Evolutionary conservation across 768 basidiomycete species (phyloP), one percentile per base, ranked within the genome.

Genomic region (Megacollybia marginata): DNA sequence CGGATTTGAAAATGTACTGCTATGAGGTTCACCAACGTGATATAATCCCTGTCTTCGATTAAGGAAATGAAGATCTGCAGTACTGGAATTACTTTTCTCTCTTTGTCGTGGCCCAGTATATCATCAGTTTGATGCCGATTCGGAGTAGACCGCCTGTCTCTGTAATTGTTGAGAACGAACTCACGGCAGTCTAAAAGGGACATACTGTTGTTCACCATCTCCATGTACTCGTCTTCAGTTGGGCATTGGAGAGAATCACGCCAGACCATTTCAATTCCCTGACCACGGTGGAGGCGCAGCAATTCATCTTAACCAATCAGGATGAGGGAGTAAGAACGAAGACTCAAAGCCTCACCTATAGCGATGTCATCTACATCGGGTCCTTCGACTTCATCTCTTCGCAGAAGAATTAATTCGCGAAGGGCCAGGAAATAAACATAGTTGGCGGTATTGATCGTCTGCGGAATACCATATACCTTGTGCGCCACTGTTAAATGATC

Each of bases 351-450:
- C 71, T 53, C 50, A 88, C 91, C 80, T 20, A 85, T 94, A 11
- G 93, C 84, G 16, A 92, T 72, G 12, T 73, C 74, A 52, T 90
- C 77, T 13, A 93, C 69, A 51, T 84, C 72, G 51, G 60, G 64
- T 47, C 69, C 62, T 56, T 40, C 64, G 55, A 19, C 59, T 57
- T 13, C 47, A 53, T 50, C 38, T 48, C 50, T 48, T 45, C 79
- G 68, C 42, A 90, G 73, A 9, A 71, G 69, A 54, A 86, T 81
- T 1, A 97, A 75, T 55, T 95, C 89, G 56, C 92, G 78, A 62
- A 85, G 93, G 0, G 94, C 95, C 42, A 92, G 78, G 60, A 98
- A 99, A 62, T 95, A 97, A 23, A 93, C 92, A 56, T 97, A 98
- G 62, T 96, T 97, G 0, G 95, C 95, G 0, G 87, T 83, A 63